Percentiles rank a stretch among this genome's conserved stretches.
These are phyloP conservation scores for Rhypophila decipiens DNA, from an alignment of 495 filamentous ascomycete species.

Conservation along the genomic window DNA sequence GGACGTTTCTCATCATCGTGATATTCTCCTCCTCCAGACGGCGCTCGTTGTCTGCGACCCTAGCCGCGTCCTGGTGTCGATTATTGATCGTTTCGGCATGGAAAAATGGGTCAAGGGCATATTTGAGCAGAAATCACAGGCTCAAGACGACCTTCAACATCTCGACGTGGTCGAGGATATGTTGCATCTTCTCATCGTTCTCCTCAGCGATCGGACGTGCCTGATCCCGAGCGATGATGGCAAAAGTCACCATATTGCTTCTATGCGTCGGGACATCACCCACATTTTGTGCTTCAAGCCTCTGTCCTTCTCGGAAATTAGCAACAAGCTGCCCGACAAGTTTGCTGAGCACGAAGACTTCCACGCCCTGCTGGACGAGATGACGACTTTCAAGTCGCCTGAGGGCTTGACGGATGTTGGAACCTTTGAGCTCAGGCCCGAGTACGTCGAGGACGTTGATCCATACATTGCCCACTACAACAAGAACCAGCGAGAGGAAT, in stretches of 20 bases:
- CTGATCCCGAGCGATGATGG: slow-evolving; percentile 68
- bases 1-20: slow-evolving; percentile 87
- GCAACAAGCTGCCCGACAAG: slow-evolving; percentile 72
- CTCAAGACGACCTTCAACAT: slow-evolving; percentile 76
- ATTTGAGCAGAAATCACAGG: slow-evolving; percentile 57
- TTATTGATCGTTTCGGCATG: slow-evolving; percentile 87
- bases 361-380: slow-evolving; percentile 72
- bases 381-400: slow-evolving; percentile 81
- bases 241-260: slow-evolving; percentile 55
- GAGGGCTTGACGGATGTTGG: slow-evolving; percentile 89
- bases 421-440: slow-evolving; percentile 83
- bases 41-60: slow-evolving; percentile 83
- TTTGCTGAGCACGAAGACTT: slow-evolving; percentile 78
- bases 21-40: slow-evolving; percentile 90
- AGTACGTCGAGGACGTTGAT: slow-evolving; percentile 80
- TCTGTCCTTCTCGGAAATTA: slow-evolving; percentile 85
- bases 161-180: slow-evolving; percentile 94
- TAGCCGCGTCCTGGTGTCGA: slow-evolving; percentile 76
- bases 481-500: slow-evolving; percentile 95
- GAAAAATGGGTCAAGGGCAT: slow-evolving; percentile 81
- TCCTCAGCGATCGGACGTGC: slow-evolving; percentile 80
- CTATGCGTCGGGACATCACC: slow-evolving; percentile 80
- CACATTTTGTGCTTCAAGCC: slow-evolving; percentile 96
- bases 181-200: slow-evolving; percentile 83
- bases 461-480: slow-evolving; percentile 92